Evolutionary conservation across 1,139 yeast genomes (phyloP).

Genomic region (Yamadazyma diospyri): DNA sequence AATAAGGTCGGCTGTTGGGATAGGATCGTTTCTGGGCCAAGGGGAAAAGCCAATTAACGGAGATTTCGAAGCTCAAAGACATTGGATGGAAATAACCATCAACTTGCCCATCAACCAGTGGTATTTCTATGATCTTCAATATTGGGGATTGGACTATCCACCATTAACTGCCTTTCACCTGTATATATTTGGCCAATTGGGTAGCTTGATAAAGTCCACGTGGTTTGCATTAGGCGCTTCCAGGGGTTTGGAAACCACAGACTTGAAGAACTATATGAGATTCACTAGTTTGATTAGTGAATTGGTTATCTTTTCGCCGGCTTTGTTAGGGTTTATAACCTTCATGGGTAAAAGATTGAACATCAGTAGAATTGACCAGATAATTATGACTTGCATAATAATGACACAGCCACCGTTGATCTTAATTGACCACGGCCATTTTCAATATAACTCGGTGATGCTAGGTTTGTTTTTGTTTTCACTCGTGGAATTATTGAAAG

Average conservation of each 20-base stretch:
- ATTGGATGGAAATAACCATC: slow-evolving; percentile 92
- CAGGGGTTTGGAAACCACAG: slow-evolving; percentile 68
- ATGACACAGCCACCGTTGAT: slow-evolving; percentile 78
- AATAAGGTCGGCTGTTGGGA: slow-evolving; percentile 79
- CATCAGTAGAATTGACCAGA: slow-evolving; percentile 68
- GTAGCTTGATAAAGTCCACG: slow-evolving; percentile 51
- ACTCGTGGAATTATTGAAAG: slow-evolving; percentile 61
- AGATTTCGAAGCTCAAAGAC: slow-evolving; percentile 97
- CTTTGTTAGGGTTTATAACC: slow-evolving; percentile 63
- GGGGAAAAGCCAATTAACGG: slow-evolving; percentile 77
- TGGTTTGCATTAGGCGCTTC: slow-evolving; percentile 80
- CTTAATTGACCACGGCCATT: slow-evolving; percentile 94
- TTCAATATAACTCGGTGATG: slow-evolving; percentile 94
- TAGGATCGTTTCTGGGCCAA: slow-evolving; percentile 82
- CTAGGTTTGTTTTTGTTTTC: slow-evolving; percentile 76
- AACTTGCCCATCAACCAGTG: slow-evolving; percentile 71
- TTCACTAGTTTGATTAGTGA: slow-evolving; percentile 76
- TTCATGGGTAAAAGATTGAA: slow-evolving; percentile 59
- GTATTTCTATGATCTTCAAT: slow-evolving; percentile 85
- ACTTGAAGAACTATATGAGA: slow-evolving; percentile 80
- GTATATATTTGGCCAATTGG: slow-evolving; percentile 72
- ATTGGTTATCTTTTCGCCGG: slow-evolving; percentile 71
- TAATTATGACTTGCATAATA: slow-evolving; percentile 69
- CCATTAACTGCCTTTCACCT: slow-evolving; percentile 95
- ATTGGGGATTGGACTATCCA: slow-evolving; percentile 98